Percentiles rank a stretch among this genome's conserved stretches.
These are phyloP conservation scores for Torulaspora franciscae DNA, from an alignment of 805 yeast genomes.

Conservation along the genomic window DNA sequence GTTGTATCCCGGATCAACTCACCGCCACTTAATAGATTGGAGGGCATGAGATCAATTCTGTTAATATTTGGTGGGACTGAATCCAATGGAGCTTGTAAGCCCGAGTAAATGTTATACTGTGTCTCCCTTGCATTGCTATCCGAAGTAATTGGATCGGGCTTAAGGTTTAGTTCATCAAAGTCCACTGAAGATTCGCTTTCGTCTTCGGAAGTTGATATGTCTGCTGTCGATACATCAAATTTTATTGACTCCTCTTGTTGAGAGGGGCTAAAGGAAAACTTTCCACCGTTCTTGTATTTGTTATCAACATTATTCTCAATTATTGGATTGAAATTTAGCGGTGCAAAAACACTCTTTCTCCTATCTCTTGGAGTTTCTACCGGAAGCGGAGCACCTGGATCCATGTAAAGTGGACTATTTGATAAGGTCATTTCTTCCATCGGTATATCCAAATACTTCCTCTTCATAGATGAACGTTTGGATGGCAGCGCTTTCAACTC, in stretches of 20 bases:
- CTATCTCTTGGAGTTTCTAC: slow-evolving; percentile 44
- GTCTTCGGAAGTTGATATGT: slow-evolving; percentile 32
- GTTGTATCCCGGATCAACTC: slow-evolving; percentile 21
- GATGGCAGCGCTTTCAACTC: slow-evolving; percentile 4
- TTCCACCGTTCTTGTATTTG: slow-evolving; percentile 86
- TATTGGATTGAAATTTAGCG: slow-evolving; percentile 74
- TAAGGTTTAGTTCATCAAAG: slow-evolving; percentile 21
- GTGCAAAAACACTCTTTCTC: slow-evolving; percentile 69
- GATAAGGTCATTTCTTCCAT: slow-evolving; percentile 53
- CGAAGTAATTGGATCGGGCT: slow-evolving; percentile 16
- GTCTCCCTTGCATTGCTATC: slow-evolving; percentile 21
- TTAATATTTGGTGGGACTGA: slow-evolving; percentile 15
- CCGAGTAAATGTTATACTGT: slow-evolving; percentile 15
- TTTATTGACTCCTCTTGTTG: slow-evolving; percentile 32
- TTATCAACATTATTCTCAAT: slow-evolving; percentile 73
- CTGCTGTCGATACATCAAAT: slow-evolving; percentile 31
- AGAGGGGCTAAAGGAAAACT: slow-evolving; percentile 49
- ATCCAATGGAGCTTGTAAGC: slow-evolving; percentile 15
- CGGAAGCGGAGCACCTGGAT: slow-evolving; percentile 84
- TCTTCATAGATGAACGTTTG: slow-evolving; percentile 16
- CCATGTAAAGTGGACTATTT: slow-evolving; percentile 55
- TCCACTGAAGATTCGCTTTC: slow-evolving; percentile 31
- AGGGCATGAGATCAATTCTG: slow-evolving; percentile 10
- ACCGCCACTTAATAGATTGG: slow-evolving; percentile 5
- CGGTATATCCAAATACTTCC: slow-evolving; percentile 47